These are phyloP conservation scores for Sedum album DNA, from an alignment of 164 flowering plant genomes.

Conservation along the genomic window DNA sequence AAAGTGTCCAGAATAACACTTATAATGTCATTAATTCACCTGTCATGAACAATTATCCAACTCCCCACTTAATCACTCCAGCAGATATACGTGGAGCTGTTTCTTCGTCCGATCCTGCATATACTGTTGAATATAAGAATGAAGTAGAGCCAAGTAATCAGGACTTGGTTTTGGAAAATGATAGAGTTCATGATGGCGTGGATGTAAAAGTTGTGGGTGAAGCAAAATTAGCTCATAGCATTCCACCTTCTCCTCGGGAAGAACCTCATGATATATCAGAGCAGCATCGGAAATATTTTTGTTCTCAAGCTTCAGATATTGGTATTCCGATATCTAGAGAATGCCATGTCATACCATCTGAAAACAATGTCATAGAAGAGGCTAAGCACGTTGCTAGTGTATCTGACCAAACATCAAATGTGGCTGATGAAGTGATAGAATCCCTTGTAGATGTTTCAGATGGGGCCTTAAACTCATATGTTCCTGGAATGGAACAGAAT, in stretches of 20 bases:
- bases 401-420: not conserved
- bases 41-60: slow-evolving; percentile 51
- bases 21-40: slow-evolving; percentile 31
- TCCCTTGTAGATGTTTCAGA: slow-evolving; percentile 25
- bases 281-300: slow-evolving; percentile 48
- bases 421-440: slow-evolving; percentile 21
- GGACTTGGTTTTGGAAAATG: slow-evolving; percentile 38
- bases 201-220: slow-evolving; percentile 80
- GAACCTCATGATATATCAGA: slow-evolving; percentile 27
- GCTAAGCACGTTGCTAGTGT: not conserved
- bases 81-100: slow-evolving; percentile 55
- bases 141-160: slow-evolving; percentile 40
- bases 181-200: slow-evolving; percentile 38
- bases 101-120: slow-evolving; percentile 48
- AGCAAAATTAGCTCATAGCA: slow-evolving; percentile 23
- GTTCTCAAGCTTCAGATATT: slow-evolving; percentile 63
- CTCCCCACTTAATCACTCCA: slow-evolving; percentile 70
- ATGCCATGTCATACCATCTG: slow-evolving; percentile 23
- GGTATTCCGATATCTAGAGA: slow-evolving; percentile 47
- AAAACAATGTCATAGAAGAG: slow-evolving; percentile 26
- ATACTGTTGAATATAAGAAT: slow-evolving; percentile 24
- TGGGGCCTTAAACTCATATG: slow-evolving; percentile 29
- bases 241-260: slow-evolving; percentile 23
- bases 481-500: slow-evolving; percentile 19
- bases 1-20: slow-evolving; percentile 29